Base-by-base conservation (phyloP, 192 early-diverging fungal genomes). In the Rhizophagus sp. region DNA sequence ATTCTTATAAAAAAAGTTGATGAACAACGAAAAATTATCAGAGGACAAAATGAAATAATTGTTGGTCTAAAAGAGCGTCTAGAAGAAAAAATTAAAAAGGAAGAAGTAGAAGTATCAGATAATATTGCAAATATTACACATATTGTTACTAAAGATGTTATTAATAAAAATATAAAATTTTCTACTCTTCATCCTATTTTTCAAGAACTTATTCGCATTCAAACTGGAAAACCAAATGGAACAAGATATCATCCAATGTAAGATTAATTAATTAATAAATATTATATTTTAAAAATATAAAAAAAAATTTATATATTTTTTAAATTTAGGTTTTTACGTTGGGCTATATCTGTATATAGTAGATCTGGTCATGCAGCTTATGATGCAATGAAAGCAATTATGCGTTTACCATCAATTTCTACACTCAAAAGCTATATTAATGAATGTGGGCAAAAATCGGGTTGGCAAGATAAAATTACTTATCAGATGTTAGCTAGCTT, bases 201-300 rank as follows among this genome's bases (percentile, higher is more conserved):
- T 68, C 34, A 68, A 68, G 30, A 30, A 30, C 30, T 30, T 1
- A 30, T 36, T 39, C 34, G 34, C 0, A 41, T 70, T n/a, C 39
- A 70, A 70, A n/a, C 3, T 47, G 19, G 6, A 70, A 70, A 70
- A 70, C 22, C 17, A 44, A 70, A 70, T n/a, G 19, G 22, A 44
- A 70, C 22, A 39, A 70, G 39, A 70, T 70, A 70, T 70, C 68
- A 70, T 70, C 39, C n/a, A 12, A 70, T 70, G 68, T 70, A 70
- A 44, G 68, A 70, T 17, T 70, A 41, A 41, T 70, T n/a, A 44
- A n/a, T 70, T 4, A 47, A 13, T 30, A n/a, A 41, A 41, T 63
- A 63, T 24, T 63, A 25, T 24, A 12, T 70, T 70, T n/a, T n/a
- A n/a, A n/a, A 70, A 70, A 12, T 36, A 70, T 44, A 30, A 70